Percentiles rank a stretch among this genome's conserved stretches.
phyloP scores from a whole-genome alignment of 1,284 basidiomycete species.

The Heterobasidion annosum region DNA sequence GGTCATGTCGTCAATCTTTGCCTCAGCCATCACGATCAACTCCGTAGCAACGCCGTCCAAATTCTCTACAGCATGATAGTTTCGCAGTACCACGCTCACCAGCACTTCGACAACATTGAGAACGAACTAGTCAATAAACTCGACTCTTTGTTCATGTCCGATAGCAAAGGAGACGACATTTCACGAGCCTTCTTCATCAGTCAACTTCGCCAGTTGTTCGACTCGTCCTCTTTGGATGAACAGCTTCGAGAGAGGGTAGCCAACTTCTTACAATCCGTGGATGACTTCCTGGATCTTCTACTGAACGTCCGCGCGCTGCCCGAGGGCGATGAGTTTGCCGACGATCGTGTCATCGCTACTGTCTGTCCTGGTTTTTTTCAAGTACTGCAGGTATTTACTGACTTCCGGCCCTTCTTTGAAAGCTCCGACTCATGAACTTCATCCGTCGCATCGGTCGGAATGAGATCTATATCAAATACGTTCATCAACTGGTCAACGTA shows the following conservation, averaged over 20 bases:
- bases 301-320: slow-evolving; percentile 90
- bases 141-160: slow-evolving; percentile 88
- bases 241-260: slow-evolving; percentile 73
- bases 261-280: slow-evolving; percentile 82
- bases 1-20: slow-evolving; percentile 90
- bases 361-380: slow-evolving; percentile 25
- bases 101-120: slow-evolving; percentile 82
- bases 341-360: slow-evolving; percentile 91
- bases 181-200: slow-evolving; percentile 90
- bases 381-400: neutral
- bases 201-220: slow-evolving; percentile 86
- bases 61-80: slow-evolving; percentile 96
- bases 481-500: slow-evolving; percentile 88
- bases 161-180: slow-evolving; percentile 84
- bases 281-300: slow-evolving; percentile 91
- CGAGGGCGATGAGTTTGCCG: slow-evolving; percentile 86
- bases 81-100: slow-evolving; percentile 78
- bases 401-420: slow-evolving; percentile 4
- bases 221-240: slow-evolving; percentile 74
- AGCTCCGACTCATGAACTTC: slow-evolving; percentile 89
- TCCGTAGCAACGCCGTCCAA: slow-evolving; percentile 85
- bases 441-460: slow-evolving; percentile 80
- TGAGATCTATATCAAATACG: slow-evolving; percentile 91
- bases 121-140: slow-evolving; percentile 92
- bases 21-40: slow-evolving; percentile 88